These are phyloP conservation scores for Phytophthora multivora DNA, from an alignment of 352 stramenopile genomes.

Conservation along the genomic window DNA sequence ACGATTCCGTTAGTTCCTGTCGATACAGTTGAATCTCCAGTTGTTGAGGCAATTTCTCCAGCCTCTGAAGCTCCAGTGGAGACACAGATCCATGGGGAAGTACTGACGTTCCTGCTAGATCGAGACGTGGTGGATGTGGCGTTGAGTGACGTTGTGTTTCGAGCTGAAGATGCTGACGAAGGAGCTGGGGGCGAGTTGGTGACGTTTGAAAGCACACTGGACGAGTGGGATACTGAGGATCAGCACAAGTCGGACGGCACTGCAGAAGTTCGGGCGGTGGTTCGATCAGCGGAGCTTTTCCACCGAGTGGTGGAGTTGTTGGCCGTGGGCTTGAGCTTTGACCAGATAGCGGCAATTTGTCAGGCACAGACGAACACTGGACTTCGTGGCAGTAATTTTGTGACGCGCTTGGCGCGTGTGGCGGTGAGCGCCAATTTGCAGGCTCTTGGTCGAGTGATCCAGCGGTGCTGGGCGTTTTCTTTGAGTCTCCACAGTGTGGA, in stretches of 20 bases:
- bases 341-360: conserved; percentile 24
- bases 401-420: conserved; percentile 8
- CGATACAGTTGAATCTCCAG: neutral
- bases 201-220: conserved; percentile 26
- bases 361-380: neutral
- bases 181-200: neutral
- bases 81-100: neutral
- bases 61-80: neutral
- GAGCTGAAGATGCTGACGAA: conserved; percentile 7
- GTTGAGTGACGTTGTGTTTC: conserved; percentile 15
- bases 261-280: conserved; percentile 21
- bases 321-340: conserved; percentile 22
- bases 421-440: conserved; percentile 27
- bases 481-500: conserved; percentile 18
- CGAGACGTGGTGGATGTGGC: conserved; percentile 27
- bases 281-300: conserved; percentile 14
- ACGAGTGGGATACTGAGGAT: conserved; percentile 16
- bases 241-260: conserved; percentile 24
- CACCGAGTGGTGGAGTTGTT: conserved; percentile 20
- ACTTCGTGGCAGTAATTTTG: neutral
- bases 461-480: conserved; percentile 25
- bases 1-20: neutral
- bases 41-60: neutral
- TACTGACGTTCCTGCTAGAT: conserved; percentile 24
- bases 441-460: conserved; percentile 11